phyloP scores from a whole-genome alignment of 2,329 filamentous ascomycete genomes.

The Fusarium cicatricum region DNA sequence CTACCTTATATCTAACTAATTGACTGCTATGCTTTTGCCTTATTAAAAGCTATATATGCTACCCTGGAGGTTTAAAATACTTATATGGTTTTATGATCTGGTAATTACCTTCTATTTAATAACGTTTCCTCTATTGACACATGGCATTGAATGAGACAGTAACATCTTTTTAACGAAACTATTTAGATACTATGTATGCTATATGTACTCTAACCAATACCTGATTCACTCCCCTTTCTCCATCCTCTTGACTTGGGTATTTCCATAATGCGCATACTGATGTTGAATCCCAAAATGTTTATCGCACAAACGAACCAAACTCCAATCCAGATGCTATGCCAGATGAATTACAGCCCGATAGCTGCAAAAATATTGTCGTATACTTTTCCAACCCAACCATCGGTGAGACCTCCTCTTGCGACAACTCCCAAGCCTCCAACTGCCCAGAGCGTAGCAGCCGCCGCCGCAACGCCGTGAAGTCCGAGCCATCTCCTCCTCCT shows the following conservation, averaged over 20 bases:
- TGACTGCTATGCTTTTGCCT: too few relatives aligned
- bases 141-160: not conserved
- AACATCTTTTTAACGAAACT: too few relatives aligned
- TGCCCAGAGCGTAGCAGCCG: conserved; percentile 76
- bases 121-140: too few relatives aligned
- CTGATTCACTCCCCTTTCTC: conserved; percentile 7
- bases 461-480: conserved; percentile 70
- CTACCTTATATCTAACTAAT: too few relatives aligned
- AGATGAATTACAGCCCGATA: conserved; percentile 41
- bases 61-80: too few relatives aligned
- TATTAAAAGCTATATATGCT: too few relatives aligned
- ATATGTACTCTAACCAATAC: conserved; percentile 1
- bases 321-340: conserved; percentile 28
- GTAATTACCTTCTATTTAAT: too few relatives aligned
- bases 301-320: conserved; percentile 34
- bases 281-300: conserved; percentile 25
- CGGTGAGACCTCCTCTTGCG: conserved; percentile 71
- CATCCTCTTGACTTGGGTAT: conserved; percentile 32
- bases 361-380: conserved; percentile 73
- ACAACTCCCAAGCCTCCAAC: conserved; percentile 82
- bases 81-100: too few relatives aligned
- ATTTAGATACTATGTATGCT: not conserved
- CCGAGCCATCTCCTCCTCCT: conserved; percentile 74
- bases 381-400: conserved; percentile 81
- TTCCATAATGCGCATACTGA: conserved; percentile 30